phyloP scores from a whole-genome alignment of 352 stramenopile species.

The Globisporangium uncinulatum region DNA sequence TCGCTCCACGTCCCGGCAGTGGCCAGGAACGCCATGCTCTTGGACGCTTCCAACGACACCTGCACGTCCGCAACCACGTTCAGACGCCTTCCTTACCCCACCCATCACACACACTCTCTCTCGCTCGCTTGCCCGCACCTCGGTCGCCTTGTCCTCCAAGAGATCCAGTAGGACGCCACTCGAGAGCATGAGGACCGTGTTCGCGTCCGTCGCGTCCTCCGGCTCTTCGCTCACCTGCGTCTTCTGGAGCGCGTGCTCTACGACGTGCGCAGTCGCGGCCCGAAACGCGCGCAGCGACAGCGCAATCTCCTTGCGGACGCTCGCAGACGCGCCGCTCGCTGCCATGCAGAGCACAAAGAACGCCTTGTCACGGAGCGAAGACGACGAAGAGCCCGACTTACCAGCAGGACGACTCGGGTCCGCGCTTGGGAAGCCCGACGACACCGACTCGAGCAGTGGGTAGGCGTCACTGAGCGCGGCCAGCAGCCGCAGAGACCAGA shows the following conservation, averaged over 20 bases:
- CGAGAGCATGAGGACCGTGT: constrained; percentile 52
- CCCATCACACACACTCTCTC: no score
- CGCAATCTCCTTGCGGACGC: constrained; percentile 36
- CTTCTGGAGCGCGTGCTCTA: constrained; percentile 48
- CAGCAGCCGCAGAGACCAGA: constrained; percentile 30
- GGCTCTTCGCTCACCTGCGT: constrained; percentile 44
- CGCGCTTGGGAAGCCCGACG: constrained; percentile 18
- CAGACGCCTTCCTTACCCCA: no score
- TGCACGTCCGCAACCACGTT: not conserved
- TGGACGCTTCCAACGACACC: constrained; percentile 43
- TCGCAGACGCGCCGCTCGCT: constrained; percentile 21
- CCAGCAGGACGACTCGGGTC: not conserved
- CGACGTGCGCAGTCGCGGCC: constrained; percentile 11
- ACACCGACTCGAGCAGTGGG: constrained; percentile 18
- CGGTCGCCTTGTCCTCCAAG: constrained; percentile 37
- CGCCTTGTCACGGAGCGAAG: constrained; percentile 26
- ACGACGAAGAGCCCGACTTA: not conserved
- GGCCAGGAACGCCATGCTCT: constrained; percentile 32
- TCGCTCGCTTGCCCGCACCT: constrained; percentile 12
- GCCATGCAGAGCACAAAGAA: constrained; percentile 47
- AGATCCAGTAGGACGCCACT: constrained; percentile 55
- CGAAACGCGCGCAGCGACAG: constrained; percentile 26
- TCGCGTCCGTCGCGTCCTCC: constrained; percentile 25
- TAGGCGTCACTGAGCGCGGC: constrained; percentile 18
- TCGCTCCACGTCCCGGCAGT: constrained; percentile 21